Conservation (phyloP, 2,329 filamentous ascomycete genomes). For the Hypoxylon sp. region DNA sequence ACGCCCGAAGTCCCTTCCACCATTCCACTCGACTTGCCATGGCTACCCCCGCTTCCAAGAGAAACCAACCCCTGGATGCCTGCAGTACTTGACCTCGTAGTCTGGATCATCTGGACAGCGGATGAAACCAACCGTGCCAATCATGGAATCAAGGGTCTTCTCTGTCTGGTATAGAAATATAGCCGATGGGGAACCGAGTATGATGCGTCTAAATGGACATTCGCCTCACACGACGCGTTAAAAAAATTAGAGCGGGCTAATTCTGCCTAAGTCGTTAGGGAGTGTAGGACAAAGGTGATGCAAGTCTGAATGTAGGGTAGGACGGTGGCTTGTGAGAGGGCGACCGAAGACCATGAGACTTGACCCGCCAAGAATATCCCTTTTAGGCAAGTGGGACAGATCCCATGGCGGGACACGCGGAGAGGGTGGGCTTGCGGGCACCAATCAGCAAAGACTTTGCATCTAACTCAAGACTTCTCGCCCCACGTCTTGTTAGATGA, state of each 20-base stretch:
- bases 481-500: slow-evolving; percentile 4
- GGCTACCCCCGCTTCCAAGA: slow-evolving; percentile 28
- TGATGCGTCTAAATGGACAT: slow-evolving; percentile 19
- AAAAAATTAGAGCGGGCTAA: slow-evolving; percentile 12
- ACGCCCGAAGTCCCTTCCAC: slow-evolving; percentile 27
- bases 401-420: slow-evolving; percentile 30
- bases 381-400: slow-evolving; percentile 38
- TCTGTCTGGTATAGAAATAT: slow-evolving; percentile 32
- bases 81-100: slow-evolving; percentile 15
- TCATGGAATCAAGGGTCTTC: slow-evolving; percentile 9
- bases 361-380: slow-evolving; percentile 27
- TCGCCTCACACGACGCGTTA: slow-evolving; percentile 21
- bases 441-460: slow-evolving; percentile 32
- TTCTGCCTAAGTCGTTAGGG: slow-evolving; percentile 41
- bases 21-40: slow-evolving; percentile 25
- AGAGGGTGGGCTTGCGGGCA: slow-evolving; percentile 43
- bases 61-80: slow-evolving; percentile 12
- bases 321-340: slow-evolving; percentile 16
- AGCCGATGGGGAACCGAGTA: slow-evolving; percentile 27
- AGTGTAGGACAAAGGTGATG: slow-evolving; percentile 39
- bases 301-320: slow-evolving; percentile 13
- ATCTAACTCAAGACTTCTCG: background rate
- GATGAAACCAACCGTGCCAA: slow-evolving; percentile 40
- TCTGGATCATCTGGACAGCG: slow-evolving; percentile 34
- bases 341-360: slow-evolving; percentile 26